Conservation (phyloP, 108 stramenopile species). For the Pelagomonas calceolata region DNA sequence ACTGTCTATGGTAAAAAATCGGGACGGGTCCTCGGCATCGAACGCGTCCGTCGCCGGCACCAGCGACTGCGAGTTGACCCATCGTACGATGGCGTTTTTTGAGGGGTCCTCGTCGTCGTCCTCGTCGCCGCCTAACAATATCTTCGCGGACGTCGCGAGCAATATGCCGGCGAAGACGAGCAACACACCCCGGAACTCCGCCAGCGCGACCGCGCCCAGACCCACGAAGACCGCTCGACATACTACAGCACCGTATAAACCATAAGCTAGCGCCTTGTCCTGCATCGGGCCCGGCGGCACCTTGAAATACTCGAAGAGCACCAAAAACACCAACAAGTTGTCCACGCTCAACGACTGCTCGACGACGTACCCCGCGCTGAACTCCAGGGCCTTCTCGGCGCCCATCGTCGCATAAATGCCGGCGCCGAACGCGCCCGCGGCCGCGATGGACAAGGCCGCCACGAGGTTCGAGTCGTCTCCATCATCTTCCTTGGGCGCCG, state of each 20-base stretch:
- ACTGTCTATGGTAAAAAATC: neutral
- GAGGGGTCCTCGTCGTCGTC: neutral
- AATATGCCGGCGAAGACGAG: constrained; percentile 5
- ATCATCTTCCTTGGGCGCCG: too few species aligned
- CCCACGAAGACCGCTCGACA: constrained; percentile 5
- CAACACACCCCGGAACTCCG: constrained; percentile 1
- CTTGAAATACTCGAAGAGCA: constrained; percentile 75
- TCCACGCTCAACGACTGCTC: constrained; percentile 75
- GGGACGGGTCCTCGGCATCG: neutral
- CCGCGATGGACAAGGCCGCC: neutral
- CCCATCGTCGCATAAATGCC: neutral
- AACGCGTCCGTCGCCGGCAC: neutral
- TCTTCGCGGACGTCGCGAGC: neutral
- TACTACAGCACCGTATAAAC: constrained; percentile 7
- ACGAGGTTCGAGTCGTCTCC: neutral
- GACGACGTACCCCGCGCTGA: constrained; percentile 72
- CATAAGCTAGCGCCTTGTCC: constrained; percentile 5
- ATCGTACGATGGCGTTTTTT: neutral
- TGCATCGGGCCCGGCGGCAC: constrained; percentile 37
- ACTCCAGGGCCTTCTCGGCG: constrained; percentile 33
- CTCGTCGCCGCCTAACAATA: neutral
- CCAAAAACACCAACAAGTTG: constrained; percentile 77
- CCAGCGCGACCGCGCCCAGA: constrained; percentile 1
- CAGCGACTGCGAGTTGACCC: neutral
- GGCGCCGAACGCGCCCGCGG: neutral